Percentiles rank a stretch among this genome's conserved stretches.
These are phyloP conservation scores for Blastocystis sp. DNA, from an alignment of 352 stramenopile species.

Conservation along the genomic window DNA sequence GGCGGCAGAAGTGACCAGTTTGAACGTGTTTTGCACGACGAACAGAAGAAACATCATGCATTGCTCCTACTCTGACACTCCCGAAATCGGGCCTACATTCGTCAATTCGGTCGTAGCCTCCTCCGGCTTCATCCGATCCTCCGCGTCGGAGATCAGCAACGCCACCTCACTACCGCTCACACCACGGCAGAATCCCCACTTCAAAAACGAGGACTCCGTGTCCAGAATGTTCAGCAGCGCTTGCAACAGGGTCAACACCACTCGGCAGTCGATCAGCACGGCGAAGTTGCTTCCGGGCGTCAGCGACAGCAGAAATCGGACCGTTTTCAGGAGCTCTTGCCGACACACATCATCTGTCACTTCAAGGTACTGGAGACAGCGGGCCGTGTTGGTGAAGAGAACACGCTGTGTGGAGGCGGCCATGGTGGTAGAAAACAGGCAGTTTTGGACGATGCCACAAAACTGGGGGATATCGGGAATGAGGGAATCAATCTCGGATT, in stretches of 20 bases:
- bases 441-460: constrained; percentile 8
- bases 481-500: constrained; percentile 29
- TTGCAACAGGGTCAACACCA: not conserved
- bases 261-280: not conserved
- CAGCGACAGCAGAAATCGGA: constrained; percentile 10
- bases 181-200: not conserved
- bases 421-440: not conserved
- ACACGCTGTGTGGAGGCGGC: not conserved
- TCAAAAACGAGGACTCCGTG: constrained; percentile 27
- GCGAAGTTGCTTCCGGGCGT: not conserved
- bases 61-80: not conserved
- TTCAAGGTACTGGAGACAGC: constrained; percentile 55
- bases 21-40: constrained; percentile 26
- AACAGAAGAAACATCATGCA: not conserved
- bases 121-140: not conserved
- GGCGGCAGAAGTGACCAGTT: constrained; percentile 26
- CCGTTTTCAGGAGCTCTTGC: constrained; percentile 10
- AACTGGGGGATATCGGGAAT: constrained; percentile 56
- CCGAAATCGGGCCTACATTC: not conserved
- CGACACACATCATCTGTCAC: constrained; percentile 4
- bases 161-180: constrained; percentile 18
- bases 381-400: not conserved
- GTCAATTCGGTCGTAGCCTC: not conserved
- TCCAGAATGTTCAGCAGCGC: constrained; percentile 47
- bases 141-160: constrained; percentile 29